Evolutionary conservation across 129 eudicot genomes (phyloP).

Genomic region (Lactuca saligna): DNA sequence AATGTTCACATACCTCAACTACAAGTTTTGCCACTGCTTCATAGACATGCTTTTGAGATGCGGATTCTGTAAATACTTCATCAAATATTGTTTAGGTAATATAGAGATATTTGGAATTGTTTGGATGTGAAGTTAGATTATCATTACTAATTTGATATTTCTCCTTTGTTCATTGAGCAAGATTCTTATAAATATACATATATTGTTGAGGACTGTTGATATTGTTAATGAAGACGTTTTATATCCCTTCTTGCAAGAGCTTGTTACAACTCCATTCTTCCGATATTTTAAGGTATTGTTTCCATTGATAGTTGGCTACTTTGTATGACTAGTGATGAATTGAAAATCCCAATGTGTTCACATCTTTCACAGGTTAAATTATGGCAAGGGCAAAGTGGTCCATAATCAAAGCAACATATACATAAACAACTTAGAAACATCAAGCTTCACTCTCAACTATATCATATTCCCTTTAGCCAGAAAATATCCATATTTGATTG

Average conservation of each 20-base stretch:
- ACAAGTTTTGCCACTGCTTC: too few relatives aligned
- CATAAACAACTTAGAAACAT: slow-evolving; percentile 78
- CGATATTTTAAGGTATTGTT: slow-evolving; percentile 30
- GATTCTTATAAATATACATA: slow-evolving; percentile 71
- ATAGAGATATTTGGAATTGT: not conserved
- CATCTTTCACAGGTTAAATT: slow-evolving; percentile 58
- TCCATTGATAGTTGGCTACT: slow-evolving; percentile 1
- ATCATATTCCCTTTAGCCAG: too few relatives aligned
- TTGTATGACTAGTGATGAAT: slow-evolving; percentile 8
- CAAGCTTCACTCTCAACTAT: not conserved
- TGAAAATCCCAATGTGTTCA: not conserved
- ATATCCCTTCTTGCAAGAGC: slow-evolving; percentile 38
- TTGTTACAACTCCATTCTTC: slow-evolving; percentile 38
- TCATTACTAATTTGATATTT: slow-evolving; percentile 19
- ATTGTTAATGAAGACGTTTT: slow-evolving; percentile 38
- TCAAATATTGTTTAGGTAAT: slow-evolving; percentile 5
- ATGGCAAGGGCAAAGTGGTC: slow-evolving; percentile 94
- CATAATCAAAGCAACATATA: slow-evolving; percentile 77
- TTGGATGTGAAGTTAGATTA: slow-evolving; percentile 4
- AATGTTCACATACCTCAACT: too few relatives aligned
- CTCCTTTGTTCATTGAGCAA: slow-evolving; percentile 41
- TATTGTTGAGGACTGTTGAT: slow-evolving; percentile 85
- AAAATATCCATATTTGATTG: not conserved
- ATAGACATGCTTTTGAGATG: too few relatives aligned
- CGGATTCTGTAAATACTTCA: too few relatives aligned